A percentile compares a stretch with the other conserved stretches of the same genome.
phyloP scores from a whole-genome alignment of 2,329 filamentous ascomycete species.

The Penicillium thymicola region DNA sequence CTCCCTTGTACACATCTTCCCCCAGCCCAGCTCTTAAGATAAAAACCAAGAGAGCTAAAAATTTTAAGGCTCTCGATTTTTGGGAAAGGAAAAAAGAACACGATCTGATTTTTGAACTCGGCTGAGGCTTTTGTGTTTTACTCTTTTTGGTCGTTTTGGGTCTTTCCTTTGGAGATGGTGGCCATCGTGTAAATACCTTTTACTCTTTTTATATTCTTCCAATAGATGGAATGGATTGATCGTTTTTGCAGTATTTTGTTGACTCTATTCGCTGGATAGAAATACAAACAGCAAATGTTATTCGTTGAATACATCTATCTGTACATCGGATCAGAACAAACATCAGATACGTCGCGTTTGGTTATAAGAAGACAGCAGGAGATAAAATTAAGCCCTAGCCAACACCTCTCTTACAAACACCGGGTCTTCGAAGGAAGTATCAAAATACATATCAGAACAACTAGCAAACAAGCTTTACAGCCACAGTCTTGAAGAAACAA shows the following conservation, averaged over 20 bases:
- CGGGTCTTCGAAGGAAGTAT: background rate
- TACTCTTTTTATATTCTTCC: constrained; percentile 29
- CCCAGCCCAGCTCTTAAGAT: constrained; percentile 1
- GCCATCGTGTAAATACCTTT: constrained; percentile 23
- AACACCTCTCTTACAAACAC: background rate
- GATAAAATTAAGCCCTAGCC: background rate
- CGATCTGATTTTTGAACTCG: constrained; percentile 3
- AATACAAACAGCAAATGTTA: background rate
- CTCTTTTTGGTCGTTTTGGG: constrained; percentile 5
- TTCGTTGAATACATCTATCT: background rate
- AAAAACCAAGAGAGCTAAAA: constrained; percentile 3
- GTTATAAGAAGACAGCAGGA: background rate
- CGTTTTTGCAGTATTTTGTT: constrained; percentile 8
- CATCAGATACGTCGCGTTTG: background rate
- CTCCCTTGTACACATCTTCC: constrained; percentile 8
- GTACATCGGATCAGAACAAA: background rate
- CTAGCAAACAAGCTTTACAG: background rate
- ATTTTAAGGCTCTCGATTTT: background rate
- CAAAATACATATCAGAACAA: background rate
- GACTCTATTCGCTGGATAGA: background rate
- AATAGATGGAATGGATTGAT: constrained; percentile 33
- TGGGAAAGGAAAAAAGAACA: background rate
- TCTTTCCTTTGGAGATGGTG: constrained; percentile 16
- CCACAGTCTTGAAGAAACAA: background rate
- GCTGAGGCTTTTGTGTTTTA: constrained; percentile 1